Conservation (phyloP, 2,329 filamentous ascomycete genomes). For the Colletotrichum siamense region DNA sequence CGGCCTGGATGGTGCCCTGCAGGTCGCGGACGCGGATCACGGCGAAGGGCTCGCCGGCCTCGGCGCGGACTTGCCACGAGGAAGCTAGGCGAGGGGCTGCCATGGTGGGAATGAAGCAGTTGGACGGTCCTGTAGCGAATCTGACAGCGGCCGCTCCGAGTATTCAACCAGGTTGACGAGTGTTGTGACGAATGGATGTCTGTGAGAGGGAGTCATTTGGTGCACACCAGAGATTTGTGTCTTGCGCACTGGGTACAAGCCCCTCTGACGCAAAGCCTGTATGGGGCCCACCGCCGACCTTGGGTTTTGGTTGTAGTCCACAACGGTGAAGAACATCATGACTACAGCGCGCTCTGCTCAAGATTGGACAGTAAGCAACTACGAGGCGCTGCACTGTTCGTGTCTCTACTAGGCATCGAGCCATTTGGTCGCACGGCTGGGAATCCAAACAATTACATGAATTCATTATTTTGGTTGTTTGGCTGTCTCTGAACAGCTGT, state of each 20-base stretch:
- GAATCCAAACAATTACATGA: background rate
- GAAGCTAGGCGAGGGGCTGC: background rate
- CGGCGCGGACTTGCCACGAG: constrained; percentile 41
- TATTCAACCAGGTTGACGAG: background rate
- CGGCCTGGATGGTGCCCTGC: constrained; percentile 59
- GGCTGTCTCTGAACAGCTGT: background rate
- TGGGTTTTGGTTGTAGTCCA: background rate
- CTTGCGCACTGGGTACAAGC: constrained; percentile 4
- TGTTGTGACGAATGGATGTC: background rate
- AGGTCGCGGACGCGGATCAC: constrained; percentile 68
- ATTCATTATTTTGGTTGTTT: background rate
- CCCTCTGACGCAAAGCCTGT: background rate
- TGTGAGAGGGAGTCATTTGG: background rate
- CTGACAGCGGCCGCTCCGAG: background rate
- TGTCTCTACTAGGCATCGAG: background rate
- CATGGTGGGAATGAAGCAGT: background rate
- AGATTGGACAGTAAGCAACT: background rate
- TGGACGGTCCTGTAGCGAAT: background rate
- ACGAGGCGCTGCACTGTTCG: background rate
- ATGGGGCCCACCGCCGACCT: background rate
- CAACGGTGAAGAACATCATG: background rate
- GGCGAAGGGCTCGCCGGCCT: constrained; percentile 52
- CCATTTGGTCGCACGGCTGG: background rate
- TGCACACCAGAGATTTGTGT: background rate
- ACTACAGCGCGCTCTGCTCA: background rate